A percentile compares a stretch with the other conserved stretches of the same genome.
Evolutionary conservation across 305 asterid genomes (phyloP).

Genomic region (Plantago rigida): DNA sequence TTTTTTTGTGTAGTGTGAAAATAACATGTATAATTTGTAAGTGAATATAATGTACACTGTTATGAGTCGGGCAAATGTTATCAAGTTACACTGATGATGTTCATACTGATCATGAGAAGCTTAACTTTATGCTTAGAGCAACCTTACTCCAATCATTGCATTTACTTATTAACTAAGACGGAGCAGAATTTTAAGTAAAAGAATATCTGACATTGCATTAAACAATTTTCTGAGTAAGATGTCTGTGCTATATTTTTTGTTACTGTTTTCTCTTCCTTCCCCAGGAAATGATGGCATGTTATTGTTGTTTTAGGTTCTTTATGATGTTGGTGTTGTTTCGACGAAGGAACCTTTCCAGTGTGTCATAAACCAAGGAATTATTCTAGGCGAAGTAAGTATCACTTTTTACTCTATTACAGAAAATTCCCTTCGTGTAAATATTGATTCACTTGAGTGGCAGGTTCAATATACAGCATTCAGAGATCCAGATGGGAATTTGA

Average conservation of each 20-base stretch:
- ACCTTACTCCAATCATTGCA: no score
- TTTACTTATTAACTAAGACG: no score
- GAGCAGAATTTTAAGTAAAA: no score
- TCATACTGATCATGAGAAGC: no score
- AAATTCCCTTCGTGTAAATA: slow-evolving; percentile 20
- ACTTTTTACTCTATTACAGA: slow-evolving; percentile 20
- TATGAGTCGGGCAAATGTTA: slow-evolving; percentile 7
- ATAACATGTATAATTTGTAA: slow-evolving; percentile 12
- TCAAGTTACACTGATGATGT: slow-evolving; percentile 1
- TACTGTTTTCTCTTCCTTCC: background rate
- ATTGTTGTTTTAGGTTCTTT: slow-evolving; percentile 65
- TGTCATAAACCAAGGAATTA: slow-evolving; percentile 97
- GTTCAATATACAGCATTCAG: slow-evolving; percentile 72
- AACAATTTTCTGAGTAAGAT: slow-evolving; percentile 3
- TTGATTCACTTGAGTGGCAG: slow-evolving; percentile 42
- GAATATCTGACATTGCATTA: background rate
- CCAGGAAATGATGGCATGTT: slow-evolving; percentile 20
- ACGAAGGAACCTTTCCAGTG: slow-evolving; percentile 89
- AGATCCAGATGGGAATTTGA: slow-evolving; percentile 67
- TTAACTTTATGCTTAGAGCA: no score
- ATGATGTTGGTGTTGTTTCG: slow-evolving; percentile 81
- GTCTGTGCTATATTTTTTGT: background rate
- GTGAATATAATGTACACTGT: slow-evolving; percentile 7
- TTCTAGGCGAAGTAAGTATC: slow-evolving; percentile 85
- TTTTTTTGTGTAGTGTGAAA: slow-evolving; percentile 7